Base-by-base conservation (phyloP, 208 protist genomes). In the Endotrypanum monterogeii region DNA sequence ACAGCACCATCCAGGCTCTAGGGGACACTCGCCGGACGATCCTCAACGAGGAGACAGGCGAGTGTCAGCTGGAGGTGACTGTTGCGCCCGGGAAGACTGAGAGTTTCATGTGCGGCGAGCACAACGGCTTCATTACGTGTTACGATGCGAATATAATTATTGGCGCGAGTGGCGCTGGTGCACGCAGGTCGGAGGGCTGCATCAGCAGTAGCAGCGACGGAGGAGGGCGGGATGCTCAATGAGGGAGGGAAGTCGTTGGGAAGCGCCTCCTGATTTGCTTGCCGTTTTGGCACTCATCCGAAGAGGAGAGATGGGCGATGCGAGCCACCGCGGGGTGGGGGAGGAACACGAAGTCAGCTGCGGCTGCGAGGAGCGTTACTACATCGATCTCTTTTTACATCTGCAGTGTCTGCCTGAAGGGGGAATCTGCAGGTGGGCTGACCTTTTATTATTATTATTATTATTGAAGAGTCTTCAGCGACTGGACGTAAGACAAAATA, bases 71-170 rank as follows among this genome's bases (percentile, higher is more conserved):
- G 48, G 72, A 82, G 25, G 41, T 92, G 1, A 61, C 71, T 35
- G 81, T 96, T 14, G 71, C 71, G 6, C 87, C 90, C 18, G 83
- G 87, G 8, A 69, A 82, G 76, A 96, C 88, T 39, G 68, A 83
- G 67, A 68, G 32, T 16, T 96, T 96, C 71, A 89, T 96, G 86
- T 68, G 74, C 9, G 89, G 92, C n/a, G 85, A 93, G 68, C 94
- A 89, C 81, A 94, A 92, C 65, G 89, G 88, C 55, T 86, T 88
- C 63, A 66, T 61, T 66, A 86, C 76, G 25, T 56, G 52, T 74
- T 91, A 92, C 80, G 83, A 86, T 52, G 91, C 82, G 0, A 39
- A 74, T 2, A 83, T 80, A 0, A 18, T 88, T 7, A 14, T 46
- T 2, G 46, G 28, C 30, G 28, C 7, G 4, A 20, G 30, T 46